Conservation (phyloP, 2,329 filamentous ascomycete species). For the Alternaria incomplexa region DNA sequence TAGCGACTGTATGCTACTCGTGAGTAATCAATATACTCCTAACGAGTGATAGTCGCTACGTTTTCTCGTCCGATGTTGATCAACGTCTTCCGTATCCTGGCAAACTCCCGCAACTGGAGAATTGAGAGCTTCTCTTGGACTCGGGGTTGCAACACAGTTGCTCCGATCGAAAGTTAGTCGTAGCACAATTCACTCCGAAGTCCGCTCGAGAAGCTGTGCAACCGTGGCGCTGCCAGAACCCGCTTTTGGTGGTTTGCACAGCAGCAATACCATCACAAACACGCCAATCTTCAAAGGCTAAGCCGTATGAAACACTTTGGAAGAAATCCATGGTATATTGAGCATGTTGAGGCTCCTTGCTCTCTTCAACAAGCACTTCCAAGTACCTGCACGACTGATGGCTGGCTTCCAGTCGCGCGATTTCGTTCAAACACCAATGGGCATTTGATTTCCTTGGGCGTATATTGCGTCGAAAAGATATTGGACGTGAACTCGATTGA, state of each 20-base stretch:
- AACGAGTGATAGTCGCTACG: background rate
- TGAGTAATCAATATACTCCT: background rate
- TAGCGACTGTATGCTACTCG: background rate
- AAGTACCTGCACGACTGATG: background rate
- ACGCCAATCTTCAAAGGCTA: background rate
- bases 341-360: background rate
- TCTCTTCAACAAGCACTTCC: background rate
- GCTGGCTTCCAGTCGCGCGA: background rate
- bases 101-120: background rate
- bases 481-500: accelerated
- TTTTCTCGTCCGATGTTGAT: background rate
- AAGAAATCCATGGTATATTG: background rate
- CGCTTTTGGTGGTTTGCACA: background rate
- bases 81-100: background rate
- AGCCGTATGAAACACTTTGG: background rate
- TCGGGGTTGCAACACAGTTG: background rate
- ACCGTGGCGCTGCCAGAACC: background rate
- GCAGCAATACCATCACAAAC: background rate
- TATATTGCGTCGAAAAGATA: background rate
- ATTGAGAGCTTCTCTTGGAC: background rate
- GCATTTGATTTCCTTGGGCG: accelerated
- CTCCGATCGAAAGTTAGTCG: background rate
- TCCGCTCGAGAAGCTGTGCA: background rate
- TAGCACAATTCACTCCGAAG: background rate
- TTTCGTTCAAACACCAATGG: background rate